Evolutionary conservation across 2,329 filamentous ascomycete species (phyloP).

Genomic region (Fusarium sp.): DNA sequence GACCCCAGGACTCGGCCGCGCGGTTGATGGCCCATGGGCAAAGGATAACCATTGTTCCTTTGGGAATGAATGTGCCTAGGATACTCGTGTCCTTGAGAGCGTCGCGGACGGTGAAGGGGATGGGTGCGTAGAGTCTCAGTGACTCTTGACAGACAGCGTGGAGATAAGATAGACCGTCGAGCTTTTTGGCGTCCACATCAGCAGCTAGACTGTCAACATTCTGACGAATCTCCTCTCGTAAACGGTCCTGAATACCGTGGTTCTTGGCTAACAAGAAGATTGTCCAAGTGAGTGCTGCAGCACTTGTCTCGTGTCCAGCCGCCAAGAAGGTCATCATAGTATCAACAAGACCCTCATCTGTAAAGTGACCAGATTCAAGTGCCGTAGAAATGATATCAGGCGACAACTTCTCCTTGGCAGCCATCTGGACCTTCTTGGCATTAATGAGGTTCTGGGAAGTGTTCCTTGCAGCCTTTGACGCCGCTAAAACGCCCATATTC

Average conservation of each 20-base stretch:
- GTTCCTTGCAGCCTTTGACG: constrained; percentile 20
- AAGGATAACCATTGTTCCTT: constrained; percentile 51
- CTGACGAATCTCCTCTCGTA: constrained; percentile 54
- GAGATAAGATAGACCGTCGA: constrained; percentile 55
- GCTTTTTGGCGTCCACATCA: constrained; percentile 26
- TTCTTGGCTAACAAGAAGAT: constrained; percentile 54
- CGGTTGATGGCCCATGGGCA: constrained; percentile 49
- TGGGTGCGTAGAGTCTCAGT: constrained; percentile 56
- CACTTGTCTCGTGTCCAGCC: constrained; percentile 59
- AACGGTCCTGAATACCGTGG: constrained; percentile 52
- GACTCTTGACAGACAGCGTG: constrained; percentile 59
- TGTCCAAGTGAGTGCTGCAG: constrained; percentile 55
- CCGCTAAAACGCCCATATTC: constrained; percentile 30
- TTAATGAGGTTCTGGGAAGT: constrained; percentile 50
- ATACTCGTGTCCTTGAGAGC: constrained; percentile 49
- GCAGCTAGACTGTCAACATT: constrained; percentile 51
- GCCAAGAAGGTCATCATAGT: constrained; percentile 32
- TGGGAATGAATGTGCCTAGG: constrained; percentile 51
- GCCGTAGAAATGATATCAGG: constrained; percentile 55
- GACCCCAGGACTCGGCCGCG: constrained; percentile 51
- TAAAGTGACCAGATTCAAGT: constrained; percentile 47
- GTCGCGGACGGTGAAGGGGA: constrained; percentile 49
- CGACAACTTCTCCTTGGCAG: constrained; percentile 43
- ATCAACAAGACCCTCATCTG: constrained; percentile 19
- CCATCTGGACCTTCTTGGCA: constrained; percentile 43